A percentile compares a stretch with the other conserved stretches of the same genome.
These are phyloP conservation scores for Globisporangium lucens DNA, from an alignment of 352 stramenopile genomes.

Conservation along the genomic window DNA sequence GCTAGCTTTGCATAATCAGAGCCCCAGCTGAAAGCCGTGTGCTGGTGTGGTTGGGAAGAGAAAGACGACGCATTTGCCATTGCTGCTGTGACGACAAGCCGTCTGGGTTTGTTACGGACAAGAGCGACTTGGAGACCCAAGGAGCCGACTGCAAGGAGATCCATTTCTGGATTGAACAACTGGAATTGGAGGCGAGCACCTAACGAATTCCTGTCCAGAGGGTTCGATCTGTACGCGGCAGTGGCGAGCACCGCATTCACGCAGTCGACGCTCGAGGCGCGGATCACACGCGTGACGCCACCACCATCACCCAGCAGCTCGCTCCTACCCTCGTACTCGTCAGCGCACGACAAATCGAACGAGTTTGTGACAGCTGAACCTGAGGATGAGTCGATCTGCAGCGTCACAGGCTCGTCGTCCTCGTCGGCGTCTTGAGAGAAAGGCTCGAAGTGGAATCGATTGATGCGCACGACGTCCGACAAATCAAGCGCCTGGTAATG, in stretches of 20 bases:
- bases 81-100: constrained; percentile 5
- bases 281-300: constrained; percentile 8
- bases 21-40: background rate
- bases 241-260: constrained; percentile 22
- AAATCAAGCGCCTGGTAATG: background rate
- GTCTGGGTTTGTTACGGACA: constrained; percentile 1
- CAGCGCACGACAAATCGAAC: constrained; percentile 3
- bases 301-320: background rate
- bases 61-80: background rate
- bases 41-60: background rate
- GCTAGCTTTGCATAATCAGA: background rate
- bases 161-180: constrained; percentile 15
- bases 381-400: constrained; percentile 21
- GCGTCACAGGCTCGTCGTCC: constrained; percentile 8
- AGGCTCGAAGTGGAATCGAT: background rate
- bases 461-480: constrained; percentile 5
- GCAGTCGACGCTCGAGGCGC: constrained; percentile 21
- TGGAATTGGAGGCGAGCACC: constrained; percentile 5
- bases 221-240: background rate
- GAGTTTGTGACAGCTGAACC: constrained; percentile 13
- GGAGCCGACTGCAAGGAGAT: constrained; percentile 3
- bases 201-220: background rate
- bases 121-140: background rate
- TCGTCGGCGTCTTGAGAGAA: background rate
- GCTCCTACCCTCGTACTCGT: constrained; percentile 10